Evolutionary conservation across 345 rosid species (phyloP).

Genomic region (Salix dunnii): DNA sequence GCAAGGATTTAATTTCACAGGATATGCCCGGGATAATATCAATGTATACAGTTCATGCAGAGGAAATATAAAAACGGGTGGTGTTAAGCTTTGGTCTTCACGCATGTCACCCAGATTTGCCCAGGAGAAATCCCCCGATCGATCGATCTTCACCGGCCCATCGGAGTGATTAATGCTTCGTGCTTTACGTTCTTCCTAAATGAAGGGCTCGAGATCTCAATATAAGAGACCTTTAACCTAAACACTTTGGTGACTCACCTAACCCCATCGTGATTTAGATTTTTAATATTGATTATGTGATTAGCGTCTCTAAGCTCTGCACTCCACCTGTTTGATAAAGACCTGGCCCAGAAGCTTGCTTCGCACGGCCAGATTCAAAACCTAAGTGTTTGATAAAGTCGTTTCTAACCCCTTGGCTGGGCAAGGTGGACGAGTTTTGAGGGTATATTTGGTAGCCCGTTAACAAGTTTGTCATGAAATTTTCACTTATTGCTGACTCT

Average conservation of each 20-base stretch:
- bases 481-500: background rate
- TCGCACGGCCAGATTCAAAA: background rate
- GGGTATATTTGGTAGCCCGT: background rate
- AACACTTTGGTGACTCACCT: background rate
- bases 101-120: background rate
- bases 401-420: background rate
- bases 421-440: background rate
- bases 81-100: background rate
- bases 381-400: background rate
- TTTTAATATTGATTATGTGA: background rate
- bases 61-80: too few relatives aligned
- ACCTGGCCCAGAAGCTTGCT: background rate
- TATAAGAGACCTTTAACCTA: background rate
- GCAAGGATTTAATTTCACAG: too few relatives aligned
- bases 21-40: too few relatives aligned
- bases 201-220: background rate
- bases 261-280: constrained; percentile 10
- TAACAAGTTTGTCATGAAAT: background rate
- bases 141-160: background rate
- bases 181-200: background rate
- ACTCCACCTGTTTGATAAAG: background rate
- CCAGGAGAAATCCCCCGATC: background rate
- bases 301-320: background rate
- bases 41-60: too few relatives aligned
- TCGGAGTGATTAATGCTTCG: background rate